Base-by-base conservation (phyloP, 2,329 filamentous ascomycete genomes). In the Leptographium wingfieldii region DNA sequence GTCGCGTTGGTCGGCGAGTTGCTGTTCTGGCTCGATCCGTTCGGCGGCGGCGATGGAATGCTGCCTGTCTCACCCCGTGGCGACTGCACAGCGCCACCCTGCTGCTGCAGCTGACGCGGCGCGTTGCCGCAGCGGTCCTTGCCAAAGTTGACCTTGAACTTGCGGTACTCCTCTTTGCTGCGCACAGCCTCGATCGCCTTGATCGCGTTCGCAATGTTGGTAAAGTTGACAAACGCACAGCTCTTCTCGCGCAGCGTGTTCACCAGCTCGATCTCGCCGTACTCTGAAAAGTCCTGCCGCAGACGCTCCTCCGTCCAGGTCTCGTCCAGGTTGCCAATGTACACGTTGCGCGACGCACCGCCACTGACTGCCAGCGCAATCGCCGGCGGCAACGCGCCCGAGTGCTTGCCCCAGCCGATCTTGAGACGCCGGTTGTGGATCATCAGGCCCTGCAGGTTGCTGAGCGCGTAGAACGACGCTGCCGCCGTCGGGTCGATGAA, bases 121-220 rank as follows among this genome's bases (percentile, higher is more conserved):
- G 94, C 88, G 75, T 99, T 99, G 66, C 94, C 94, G 69, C 94
- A 99, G 60, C 94, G 86, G 71, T 99, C 94, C 77, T 99, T 99
- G 74, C 94, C 94, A 71, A 99, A 99, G 78, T 99, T 99, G 72
- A 99, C 92, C 81, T 99, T 99, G 84, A 99, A 99, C 68, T 94
- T 86, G 74, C 86, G 90, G 80, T 99, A 99, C 69, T 99, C 94
- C 52, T 97, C 94, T 70, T 92, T 91, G 69, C 91, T 88, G 61
- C 94, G 85, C 65, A 99, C 85, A 27, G 92, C 94, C 74, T 99
- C 94, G 65, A 99, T 99, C 1, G 94, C 94, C 78, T 99, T 99
- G 79, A 99, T 99, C 57, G 94, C 94, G 68, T 99, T 99, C 70
- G 94, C 94, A 71, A 99, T 99, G 76, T 99, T 99, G 70, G 94